Conservation (phyloP, 2,329 filamentous ascomycete species). For the Ophioceras dolichostomum region DNA sequence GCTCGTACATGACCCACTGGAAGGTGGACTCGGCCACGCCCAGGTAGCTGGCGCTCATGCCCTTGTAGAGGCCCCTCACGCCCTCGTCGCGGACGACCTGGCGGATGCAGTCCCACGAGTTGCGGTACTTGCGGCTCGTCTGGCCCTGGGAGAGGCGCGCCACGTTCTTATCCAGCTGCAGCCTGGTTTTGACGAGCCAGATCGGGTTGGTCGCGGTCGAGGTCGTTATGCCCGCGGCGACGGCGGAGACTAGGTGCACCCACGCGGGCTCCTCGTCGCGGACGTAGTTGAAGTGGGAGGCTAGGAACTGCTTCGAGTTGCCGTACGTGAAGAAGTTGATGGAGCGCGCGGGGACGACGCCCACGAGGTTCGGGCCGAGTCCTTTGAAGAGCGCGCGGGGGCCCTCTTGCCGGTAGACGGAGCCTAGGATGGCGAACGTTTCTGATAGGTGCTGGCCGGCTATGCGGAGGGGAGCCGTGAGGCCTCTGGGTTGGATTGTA, state of each 20-base stretch:
- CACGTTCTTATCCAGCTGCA: slow-evolving; percentile 83
- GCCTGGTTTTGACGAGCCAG: slow-evolving; percentile 87
- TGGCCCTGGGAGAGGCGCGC: slow-evolving; percentile 45
- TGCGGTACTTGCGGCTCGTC: slow-evolving; percentile 61
- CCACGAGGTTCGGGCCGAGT: slow-evolving; percentile 77
- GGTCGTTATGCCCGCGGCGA: slow-evolving; percentile 69
- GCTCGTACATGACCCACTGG: slow-evolving; percentile 92
- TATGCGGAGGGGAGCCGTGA: slow-evolving; percentile 52
- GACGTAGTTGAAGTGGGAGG: slow-evolving; percentile 60
- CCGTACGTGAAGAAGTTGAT: slow-evolving; percentile 95
- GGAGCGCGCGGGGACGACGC: slow-evolving; percentile 76
- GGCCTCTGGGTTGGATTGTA: too few species aligned
- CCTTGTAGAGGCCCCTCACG: slow-evolving; percentile 71
- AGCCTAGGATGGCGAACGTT: slow-evolving; percentile 72
- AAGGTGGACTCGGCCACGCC: slow-evolving; percentile 83
- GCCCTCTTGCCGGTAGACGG: slow-evolving; percentile 72
- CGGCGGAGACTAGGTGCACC: slow-evolving; percentile 68
- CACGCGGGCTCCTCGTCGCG: slow-evolving; percentile 55
- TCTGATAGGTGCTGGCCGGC: slow-evolving; percentile 67
- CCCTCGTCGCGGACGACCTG: slow-evolving; percentile 77
- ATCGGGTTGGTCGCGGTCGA: slow-evolving; percentile 91
- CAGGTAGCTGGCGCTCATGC: slow-evolving; percentile 82
- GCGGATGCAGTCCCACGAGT: slow-evolving; percentile 76
- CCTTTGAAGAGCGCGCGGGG: slow-evolving; percentile 87
- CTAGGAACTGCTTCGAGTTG: slow-evolving; percentile 76